A percentile compares a stretch with the other conserved stretches of the same genome.
Conservation (phyloP, 352 stramenopile genomes). For the Phytophthora syringae region DNA sequence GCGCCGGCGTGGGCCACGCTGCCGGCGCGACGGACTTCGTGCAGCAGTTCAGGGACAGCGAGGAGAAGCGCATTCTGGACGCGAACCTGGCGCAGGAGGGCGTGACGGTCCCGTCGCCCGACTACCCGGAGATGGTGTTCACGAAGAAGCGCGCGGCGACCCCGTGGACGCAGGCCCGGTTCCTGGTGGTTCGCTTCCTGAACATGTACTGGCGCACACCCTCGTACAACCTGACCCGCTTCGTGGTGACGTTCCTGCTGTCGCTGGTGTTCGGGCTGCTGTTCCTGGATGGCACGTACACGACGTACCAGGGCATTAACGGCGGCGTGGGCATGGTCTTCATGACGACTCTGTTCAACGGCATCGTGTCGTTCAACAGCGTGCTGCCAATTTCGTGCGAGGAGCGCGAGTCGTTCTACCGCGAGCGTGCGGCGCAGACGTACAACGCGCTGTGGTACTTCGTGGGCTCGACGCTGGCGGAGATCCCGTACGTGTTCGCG, state of each 20-base stretch:
- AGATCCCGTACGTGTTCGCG: slow-evolving; percentile 31
- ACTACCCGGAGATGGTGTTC: slow-evolving; percentile 23
- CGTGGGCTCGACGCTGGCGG: slow-evolving; percentile 15
- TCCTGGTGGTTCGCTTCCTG: slow-evolving; percentile 46
- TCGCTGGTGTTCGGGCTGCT: slow-evolving; percentile 77
- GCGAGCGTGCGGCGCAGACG: slow-evolving; percentile 14
- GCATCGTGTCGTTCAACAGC: slow-evolving; percentile 22
- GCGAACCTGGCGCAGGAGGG: slow-evolving; percentile 19
- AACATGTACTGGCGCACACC: too few species aligned
- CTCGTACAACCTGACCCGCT: slow-evolving; percentile 78
- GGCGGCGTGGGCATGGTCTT: slow-evolving; percentile 82
- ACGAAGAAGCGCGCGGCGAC: slow-evolving; percentile 20
- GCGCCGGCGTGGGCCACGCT: slow-evolving; percentile 40
- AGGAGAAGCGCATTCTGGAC: slow-evolving; percentile 9
- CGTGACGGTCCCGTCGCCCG: slow-evolving; percentile 9
- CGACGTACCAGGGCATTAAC: slow-evolving; percentile 50
- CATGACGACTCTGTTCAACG: slow-evolving; percentile 80
- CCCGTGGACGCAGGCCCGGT: slow-evolving; percentile 21
- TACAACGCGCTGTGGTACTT: slow-evolving; percentile 33
- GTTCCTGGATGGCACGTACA: slow-evolving; percentile 50
- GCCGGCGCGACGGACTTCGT: slow-evolving; percentile 42
- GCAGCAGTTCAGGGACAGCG: slow-evolving; percentile 23
- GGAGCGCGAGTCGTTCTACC: slow-evolving; percentile 20
- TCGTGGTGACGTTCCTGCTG: slow-evolving; percentile 75
- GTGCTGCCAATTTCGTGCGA: slow-evolving; percentile 12